Evolutionary conservation across 1,284 basidiomycete genomes (phyloP).

Genomic region (Naganishia albida): DNA sequence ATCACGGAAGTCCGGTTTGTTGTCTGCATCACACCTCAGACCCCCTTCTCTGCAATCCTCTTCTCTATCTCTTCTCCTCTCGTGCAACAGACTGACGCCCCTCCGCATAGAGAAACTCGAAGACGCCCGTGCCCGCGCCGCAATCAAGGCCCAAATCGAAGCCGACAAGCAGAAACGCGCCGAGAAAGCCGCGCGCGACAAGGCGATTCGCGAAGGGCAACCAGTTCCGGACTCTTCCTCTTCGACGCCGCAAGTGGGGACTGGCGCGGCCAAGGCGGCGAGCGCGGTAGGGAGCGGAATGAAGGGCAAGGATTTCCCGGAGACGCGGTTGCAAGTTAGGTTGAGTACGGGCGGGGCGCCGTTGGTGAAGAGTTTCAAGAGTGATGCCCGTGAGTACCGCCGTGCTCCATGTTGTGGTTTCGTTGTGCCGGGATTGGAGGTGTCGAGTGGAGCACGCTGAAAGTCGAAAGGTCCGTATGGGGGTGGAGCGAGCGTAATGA

Average conservation of each 20-base stretch:
- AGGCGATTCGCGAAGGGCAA: conserved; percentile 66
- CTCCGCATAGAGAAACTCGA: conserved; percentile 71
- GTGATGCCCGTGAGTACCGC: conserved; percentile 68
- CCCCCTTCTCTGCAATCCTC: not conserved
- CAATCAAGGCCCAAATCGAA: conserved; percentile 88
- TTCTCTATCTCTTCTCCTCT: not conserved
- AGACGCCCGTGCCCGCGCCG: conserved; percentile 77
- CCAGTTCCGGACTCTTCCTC: conserved; percentile 37
- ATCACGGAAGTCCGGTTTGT: too few species aligned
- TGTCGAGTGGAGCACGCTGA: too few species aligned
- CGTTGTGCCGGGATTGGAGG: not conserved
- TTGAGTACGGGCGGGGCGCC: conserved; percentile 75
- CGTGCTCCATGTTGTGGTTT: not conserved
- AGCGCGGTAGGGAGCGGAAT: conserved; percentile 54
- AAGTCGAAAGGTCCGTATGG: too few species aligned
- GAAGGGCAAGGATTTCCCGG: conserved; percentile 72
- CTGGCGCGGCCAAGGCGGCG: conserved; percentile 49
- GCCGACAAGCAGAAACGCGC: conserved; percentile 86
- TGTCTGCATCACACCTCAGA: too few species aligned
- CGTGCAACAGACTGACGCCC: not conserved
- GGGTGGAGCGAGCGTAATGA: too few species aligned
- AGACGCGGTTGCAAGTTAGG: conserved; percentile 78
- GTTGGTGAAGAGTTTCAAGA: conserved; percentile 74
- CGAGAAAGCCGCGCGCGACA: conserved; percentile 81
- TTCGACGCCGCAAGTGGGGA: conserved; percentile 54